phyloP scores from a whole-genome alignment of 1,284 basidiomycete species.

The Ceraceosorus bombacis region DNA sequence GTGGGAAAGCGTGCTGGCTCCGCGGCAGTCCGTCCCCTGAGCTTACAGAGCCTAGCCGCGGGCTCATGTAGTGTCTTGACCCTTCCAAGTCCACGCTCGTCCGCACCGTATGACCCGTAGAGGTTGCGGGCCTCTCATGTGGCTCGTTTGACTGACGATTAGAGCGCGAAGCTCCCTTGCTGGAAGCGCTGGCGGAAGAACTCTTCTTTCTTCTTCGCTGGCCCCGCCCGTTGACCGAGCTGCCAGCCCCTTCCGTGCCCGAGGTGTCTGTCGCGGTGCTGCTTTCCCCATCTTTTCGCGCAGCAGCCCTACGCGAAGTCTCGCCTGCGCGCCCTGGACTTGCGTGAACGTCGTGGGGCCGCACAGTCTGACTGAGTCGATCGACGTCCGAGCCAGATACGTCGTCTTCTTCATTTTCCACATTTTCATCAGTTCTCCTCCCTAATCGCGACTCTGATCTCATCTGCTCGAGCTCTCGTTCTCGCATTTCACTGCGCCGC shows the following conservation, averaged over 20 bases:
- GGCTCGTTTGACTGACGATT: conserved; percentile 1
- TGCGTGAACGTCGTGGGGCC: conserved; percentile 1
- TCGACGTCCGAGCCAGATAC: conserved; percentile 12
- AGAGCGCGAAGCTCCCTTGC: background rate
- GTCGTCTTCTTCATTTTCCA: conserved; percentile 7
- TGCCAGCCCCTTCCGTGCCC: conserved; percentile 9
- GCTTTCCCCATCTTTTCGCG: background rate
- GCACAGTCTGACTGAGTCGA: conserved; percentile 3
- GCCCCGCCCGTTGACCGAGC: background rate
- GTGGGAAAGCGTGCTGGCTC: conserved; percentile 14
- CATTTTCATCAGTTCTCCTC: conserved; percentile 6
- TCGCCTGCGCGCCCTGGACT: background rate
- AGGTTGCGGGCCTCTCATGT: background rate
- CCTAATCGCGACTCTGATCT: conserved; percentile 29
- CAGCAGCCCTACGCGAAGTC: conserved; percentile 1
- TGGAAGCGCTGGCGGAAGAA: conserved; percentile 2
- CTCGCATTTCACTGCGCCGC: conserved; percentile 26
- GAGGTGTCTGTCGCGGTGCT: conserved; percentile 4
- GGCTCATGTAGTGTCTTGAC: conserved; percentile 1
- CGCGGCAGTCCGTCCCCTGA: conserved; percentile 11
- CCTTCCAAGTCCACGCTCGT: background rate
- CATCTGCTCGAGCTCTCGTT: conserved; percentile 29
- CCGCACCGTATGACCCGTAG: background rate
- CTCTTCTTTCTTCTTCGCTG: conserved; percentile 7
- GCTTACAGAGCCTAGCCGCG: conserved; percentile 7